These are phyloP conservation scores for Boletus coccyginus DNA, from an alignment of 768 basidiomycete genomes.

Conservation along the genomic window DNA sequence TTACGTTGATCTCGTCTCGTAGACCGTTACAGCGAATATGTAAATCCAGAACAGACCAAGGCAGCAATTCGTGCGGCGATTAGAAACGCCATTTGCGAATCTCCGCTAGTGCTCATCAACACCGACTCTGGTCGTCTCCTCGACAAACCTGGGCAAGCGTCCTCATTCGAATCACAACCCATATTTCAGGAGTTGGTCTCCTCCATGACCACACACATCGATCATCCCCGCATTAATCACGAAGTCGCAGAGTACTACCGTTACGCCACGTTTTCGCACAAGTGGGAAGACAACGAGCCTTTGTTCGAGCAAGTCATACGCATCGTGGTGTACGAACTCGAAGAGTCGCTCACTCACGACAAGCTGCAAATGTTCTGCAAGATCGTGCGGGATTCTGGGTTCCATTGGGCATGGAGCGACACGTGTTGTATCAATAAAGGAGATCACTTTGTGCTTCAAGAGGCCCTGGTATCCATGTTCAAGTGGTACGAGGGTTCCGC, in stretches of 20 bases:
- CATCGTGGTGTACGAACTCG: not conserved
- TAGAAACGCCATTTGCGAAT: not conserved
- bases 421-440: not conserved
- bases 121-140: not conserved
- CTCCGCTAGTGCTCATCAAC: slow-evolving; percentile 2
- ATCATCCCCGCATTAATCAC: not conserved
- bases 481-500: not conserved
- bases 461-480: not conserved
- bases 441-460: not conserved
- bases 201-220: slow-evolving; percentile 1
- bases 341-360: not conserved
- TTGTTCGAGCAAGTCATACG: not conserved
- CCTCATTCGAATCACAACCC: slow-evolving; percentile 1
- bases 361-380: not conserved
- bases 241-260: not conserved
- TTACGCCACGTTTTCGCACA: not conserved
- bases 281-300: not conserved
- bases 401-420: not conserved
- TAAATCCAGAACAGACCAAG: not conserved
- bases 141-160: not conserved
- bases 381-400: not conserved
- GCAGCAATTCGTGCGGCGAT: not conserved
- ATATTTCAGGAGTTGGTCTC: slow-evolving; percentile 1
- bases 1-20: not conserved
- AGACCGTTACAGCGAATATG: not conserved